phyloP scores from a whole-genome alignment of 2,329 filamentous ascomycete genomes.

The Aspergillus sojae region DNA sequence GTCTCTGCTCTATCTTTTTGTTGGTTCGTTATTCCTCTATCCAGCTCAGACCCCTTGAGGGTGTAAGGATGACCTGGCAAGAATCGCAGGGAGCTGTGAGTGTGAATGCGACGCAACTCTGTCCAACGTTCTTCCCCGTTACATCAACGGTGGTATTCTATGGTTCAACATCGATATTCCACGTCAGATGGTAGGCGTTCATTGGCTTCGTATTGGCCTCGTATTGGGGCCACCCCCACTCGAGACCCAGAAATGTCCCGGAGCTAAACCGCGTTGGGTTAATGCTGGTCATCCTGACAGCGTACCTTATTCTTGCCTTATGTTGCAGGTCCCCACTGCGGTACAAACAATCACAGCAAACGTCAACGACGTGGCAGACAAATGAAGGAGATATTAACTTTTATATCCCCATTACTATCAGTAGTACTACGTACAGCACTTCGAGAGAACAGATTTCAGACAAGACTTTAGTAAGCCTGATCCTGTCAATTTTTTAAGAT shows the following conservation, averaged over 20 bases:
- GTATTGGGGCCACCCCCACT: neutral
- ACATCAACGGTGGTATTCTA: neutral
- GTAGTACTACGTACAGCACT: neutral
- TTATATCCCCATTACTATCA: neutral
- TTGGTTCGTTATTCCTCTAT: neutral
- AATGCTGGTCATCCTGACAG: neutral
- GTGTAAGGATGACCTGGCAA: neutral
- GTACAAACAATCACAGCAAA: neutral
- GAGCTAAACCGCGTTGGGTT: neutral
- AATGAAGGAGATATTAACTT: neutral
- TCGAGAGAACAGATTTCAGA: neutral
- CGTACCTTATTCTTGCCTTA: neutral
- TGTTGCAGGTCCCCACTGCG: neutral
- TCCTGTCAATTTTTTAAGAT: neutral
- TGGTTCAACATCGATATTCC: neutral
- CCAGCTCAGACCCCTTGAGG: neutral
- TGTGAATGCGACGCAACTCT: neutral
- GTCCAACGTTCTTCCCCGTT: neutral
- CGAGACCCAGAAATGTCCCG: neutral
- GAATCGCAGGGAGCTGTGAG: neutral
- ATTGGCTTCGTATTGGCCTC: neutral
- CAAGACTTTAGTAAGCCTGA: neutral
- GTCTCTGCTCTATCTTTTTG: neutral
- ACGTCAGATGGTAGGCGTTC: neutral
- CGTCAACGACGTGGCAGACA: neutral